phyloP scores from a whole-genome alignment of 2,329 filamentous ascomycete species.

The Xylaria sp. region DNA sequence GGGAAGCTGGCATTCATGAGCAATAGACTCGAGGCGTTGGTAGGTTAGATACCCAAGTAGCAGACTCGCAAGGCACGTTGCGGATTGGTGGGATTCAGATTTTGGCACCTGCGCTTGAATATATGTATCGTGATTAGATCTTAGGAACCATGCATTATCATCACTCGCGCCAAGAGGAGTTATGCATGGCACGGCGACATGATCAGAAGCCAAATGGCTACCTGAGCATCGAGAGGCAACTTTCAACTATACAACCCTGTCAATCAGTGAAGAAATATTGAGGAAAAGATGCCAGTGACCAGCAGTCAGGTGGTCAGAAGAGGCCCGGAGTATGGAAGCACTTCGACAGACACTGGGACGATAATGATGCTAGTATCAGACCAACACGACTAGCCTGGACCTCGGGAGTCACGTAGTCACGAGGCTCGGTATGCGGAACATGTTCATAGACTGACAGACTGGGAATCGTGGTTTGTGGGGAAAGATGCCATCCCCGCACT shows the following conservation, averaged over 20 bases:
- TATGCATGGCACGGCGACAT: background rate
- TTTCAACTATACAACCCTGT: background rate
- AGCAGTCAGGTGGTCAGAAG: no score
- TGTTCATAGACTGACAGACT: no score
- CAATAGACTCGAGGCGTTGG: constrained; percentile 12
- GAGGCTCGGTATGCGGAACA: no score
- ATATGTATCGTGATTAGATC: background rate
- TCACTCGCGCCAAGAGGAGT: background rate
- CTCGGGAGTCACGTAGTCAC: no score
- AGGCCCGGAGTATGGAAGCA: no score
- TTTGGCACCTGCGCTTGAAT: background rate
- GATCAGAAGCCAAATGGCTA: background rate
- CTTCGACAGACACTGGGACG: no score
- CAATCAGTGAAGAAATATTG: no score
- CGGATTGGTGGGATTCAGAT: background rate
- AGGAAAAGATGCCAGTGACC: no score
- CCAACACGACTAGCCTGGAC: no score
- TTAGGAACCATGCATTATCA: background rate
- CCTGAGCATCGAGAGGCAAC: background rate
- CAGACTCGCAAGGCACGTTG: background rate
- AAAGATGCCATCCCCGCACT: constrained; percentile 23
- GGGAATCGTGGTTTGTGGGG: background rate
- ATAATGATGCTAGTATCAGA: no score
- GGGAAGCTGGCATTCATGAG: constrained; percentile 45
- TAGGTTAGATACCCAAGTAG: constrained; percentile 30